These are phyloP conservation scores for Fusarium neocosmosporiellum DNA, from an alignment of 2,329 filamentous ascomycete genomes.

Conservation along the genomic window DNA sequence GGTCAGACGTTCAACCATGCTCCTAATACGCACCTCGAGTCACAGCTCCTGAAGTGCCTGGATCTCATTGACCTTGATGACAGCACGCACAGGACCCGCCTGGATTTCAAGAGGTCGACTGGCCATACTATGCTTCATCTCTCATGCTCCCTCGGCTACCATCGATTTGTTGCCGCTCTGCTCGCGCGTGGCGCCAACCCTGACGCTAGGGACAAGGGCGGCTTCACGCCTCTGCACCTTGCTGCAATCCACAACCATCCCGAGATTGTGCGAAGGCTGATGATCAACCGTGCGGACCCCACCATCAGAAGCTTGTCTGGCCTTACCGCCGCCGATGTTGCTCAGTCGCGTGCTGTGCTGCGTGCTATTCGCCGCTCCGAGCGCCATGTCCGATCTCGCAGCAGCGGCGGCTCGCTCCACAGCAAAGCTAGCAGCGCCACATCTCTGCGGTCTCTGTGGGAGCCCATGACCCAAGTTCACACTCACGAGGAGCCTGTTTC, in stretches of 20 bases:
- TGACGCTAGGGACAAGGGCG: constrained; percentile 79
- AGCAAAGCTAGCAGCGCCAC: constrained; percentile 74
- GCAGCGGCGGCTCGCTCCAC: constrained; percentile 71
- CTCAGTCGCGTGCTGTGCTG: constrained; percentile 72
- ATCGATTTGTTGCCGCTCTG: constrained; percentile 80
- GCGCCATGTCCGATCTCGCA: constrained; percentile 73
- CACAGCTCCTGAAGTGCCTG: constrained; percentile 77
- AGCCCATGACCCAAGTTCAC: constrained; percentile 56
- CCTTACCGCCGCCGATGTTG: constrained; percentile 77
- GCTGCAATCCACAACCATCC: constrained; percentile 80
- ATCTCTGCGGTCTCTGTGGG: constrained; percentile 76
- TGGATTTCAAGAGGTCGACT: constrained; percentile 72
- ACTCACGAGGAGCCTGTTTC: constrained; percentile 52
- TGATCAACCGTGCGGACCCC: constrained; percentile 78
- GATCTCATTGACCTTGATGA: constrained; percentile 84
- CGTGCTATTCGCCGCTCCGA: constrained; percentile 71
- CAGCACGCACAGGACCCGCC: constrained; percentile 72
- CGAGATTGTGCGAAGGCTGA: constrained; percentile 80
- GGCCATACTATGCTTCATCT: constrained; percentile 87
- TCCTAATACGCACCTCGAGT: constrained; percentile 67
- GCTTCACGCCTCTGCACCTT: constrained; percentile 85
- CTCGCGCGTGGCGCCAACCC: constrained; percentile 82
- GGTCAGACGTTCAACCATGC: constrained; percentile 58
- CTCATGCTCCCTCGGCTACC: constrained; percentile 79
- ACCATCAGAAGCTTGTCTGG: constrained; percentile 76